phyloP scores from a whole-genome alignment of 495 filamentous ascomycete genomes.

The Neohortaea acidophila region DNA sequence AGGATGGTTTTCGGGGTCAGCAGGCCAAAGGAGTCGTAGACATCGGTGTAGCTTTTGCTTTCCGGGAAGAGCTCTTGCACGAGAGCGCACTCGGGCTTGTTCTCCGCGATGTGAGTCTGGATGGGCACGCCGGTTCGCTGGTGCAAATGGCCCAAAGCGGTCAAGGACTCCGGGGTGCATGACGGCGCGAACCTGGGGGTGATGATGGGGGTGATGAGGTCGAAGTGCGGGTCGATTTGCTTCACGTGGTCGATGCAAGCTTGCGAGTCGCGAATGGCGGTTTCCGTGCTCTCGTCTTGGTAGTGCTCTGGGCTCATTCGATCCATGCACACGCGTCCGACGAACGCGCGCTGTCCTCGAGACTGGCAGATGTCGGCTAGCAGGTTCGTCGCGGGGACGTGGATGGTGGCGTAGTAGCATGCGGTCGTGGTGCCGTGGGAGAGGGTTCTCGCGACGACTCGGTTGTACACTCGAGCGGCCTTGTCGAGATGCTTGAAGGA shows the following conservation, averaged over 20 bases:
- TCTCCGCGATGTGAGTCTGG: slow-evolving; percentile 91
- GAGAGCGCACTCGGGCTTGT: slow-evolving; percentile 51
- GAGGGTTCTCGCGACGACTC: slow-evolving; percentile 62
- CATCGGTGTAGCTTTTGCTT: slow-evolving; percentile 47
- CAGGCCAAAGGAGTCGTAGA: slow-evolving; percentile 61
- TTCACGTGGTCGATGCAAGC: slow-evolving; percentile 53
- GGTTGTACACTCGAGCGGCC: slow-evolving; percentile 49
- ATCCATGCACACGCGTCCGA: slow-evolving; percentile 91
- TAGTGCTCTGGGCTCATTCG: slow-evolving; percentile 57
- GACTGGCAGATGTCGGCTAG: slow-evolving; percentile 64
- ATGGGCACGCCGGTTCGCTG: slow-evolving; percentile 44
- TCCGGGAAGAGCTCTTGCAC: slow-evolving; percentile 57
- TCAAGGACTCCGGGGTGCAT: slow-evolving; percentile 47
- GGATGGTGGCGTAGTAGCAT: slow-evolving; percentile 80
- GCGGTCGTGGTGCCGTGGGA: slow-evolving; percentile 81
- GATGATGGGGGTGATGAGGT: slow-evolving; percentile 60
- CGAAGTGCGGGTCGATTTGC: slow-evolving; percentile 42
- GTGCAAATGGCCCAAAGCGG: slow-evolving; percentile 47
- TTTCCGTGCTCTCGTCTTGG: slow-evolving; percentile 45
- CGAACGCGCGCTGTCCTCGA: slow-evolving; percentile 71
- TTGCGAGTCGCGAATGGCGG: slow-evolving; percentile 40
- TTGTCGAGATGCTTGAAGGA: slow-evolving; percentile 42
- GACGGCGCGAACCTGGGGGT: slow-evolving; percentile 82
- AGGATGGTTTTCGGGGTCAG: slow-evolving; percentile 62
- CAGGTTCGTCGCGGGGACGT: slow-evolving; percentile 69